These are phyloP conservation scores for Sphagnum contortum DNA, from an alignment of 225 moss, liverwort and hornwort species.

Conservation along the genomic window DNA sequence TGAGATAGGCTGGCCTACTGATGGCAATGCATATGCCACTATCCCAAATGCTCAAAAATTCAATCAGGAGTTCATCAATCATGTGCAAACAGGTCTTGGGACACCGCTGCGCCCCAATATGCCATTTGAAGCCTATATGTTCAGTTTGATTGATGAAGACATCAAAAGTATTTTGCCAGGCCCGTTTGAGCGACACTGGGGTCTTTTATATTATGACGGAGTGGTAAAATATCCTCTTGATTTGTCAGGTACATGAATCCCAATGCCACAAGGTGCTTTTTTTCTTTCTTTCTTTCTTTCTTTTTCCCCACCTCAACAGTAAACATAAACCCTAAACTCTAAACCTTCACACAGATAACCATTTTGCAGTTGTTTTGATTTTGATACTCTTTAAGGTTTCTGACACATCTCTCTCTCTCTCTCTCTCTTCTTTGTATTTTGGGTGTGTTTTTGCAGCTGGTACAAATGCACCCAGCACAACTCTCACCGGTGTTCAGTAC, in stretches of 20 bases:
- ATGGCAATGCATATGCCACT: slow-evolving; percentile 25
- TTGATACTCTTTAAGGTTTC: no score
- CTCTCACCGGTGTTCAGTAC: slow-evolving; percentile 12
- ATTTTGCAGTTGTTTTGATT: background rate
- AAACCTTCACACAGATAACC: no score
- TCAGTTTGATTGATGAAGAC: slow-evolving; percentile 71
- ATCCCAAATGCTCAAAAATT: slow-evolving; percentile 17
- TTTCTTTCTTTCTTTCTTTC: no score
- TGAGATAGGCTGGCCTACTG: slow-evolving; percentile 46
- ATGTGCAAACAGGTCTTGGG: slow-evolving; percentile 31
- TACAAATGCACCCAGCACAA: slow-evolving; percentile 12
- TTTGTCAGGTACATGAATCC: slow-evolving; percentile 29
- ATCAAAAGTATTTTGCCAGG: slow-evolving; percentile 70
- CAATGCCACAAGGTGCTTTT: no score
- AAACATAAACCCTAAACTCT: no score
- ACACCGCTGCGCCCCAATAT: slow-evolving; percentile 30
- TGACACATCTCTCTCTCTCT: background rate
- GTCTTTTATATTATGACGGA: slow-evolving; percentile 68
- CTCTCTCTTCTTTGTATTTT: background rate
- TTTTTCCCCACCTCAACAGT: no score
- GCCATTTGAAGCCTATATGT: slow-evolving; percentile 53
- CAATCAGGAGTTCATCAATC: slow-evolving; percentile 34
- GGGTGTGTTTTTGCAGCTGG: slow-evolving; percentile 18
- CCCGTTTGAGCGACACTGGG: slow-evolving; percentile 79
- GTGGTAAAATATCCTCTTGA: slow-evolving; percentile 67